phyloP scores from a whole-genome alignment of 2,329 filamentous ascomycete species.

The Aspergillus fischeri region DNA sequence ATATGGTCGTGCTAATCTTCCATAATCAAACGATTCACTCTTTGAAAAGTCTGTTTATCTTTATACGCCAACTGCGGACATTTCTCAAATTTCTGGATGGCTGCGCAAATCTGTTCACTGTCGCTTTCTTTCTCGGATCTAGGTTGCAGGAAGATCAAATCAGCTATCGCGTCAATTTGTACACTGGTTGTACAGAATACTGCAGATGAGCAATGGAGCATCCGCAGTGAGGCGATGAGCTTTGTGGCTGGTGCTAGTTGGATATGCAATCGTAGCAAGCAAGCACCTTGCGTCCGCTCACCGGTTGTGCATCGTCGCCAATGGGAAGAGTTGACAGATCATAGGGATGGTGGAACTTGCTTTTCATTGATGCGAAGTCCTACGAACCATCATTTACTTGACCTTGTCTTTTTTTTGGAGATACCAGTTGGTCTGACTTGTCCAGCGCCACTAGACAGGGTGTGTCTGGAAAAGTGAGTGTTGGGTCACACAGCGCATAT shows the following conservation, averaged over 20 bases:
- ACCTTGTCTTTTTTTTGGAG: neutral
- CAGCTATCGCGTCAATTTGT: neutral
- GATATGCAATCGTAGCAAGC: neutral
- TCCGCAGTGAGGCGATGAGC: no score
- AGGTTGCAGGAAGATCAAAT: neutral
- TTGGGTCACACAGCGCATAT: slow-evolving; percentile 6
- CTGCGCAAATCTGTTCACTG: no score
- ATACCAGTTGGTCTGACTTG: slow-evolving; percentile 12
- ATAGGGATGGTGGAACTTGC: neutral
- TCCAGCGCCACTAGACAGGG: slow-evolving; percentile 13
- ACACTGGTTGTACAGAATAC: neutral
- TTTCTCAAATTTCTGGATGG: no score
- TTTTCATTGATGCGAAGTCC: neutral
- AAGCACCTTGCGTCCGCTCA: slow-evolving; percentile 4
- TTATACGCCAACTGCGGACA: no score
- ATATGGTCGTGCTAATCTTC: no score
- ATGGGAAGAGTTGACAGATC: neutral
- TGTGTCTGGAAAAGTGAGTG: neutral
- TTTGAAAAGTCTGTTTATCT: no score
- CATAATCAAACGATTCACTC: no score
- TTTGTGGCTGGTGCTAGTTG: slow-evolving; percentile 1
- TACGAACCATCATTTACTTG: neutral
- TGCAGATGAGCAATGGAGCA: neutral
- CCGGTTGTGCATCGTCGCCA: neutral
- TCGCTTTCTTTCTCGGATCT: no score